Evolutionary conservation across 1,139 yeast species (phyloP), one percentile per base, ranked within the genome.

Genomic region (Hansenula lynferdii): DNA sequence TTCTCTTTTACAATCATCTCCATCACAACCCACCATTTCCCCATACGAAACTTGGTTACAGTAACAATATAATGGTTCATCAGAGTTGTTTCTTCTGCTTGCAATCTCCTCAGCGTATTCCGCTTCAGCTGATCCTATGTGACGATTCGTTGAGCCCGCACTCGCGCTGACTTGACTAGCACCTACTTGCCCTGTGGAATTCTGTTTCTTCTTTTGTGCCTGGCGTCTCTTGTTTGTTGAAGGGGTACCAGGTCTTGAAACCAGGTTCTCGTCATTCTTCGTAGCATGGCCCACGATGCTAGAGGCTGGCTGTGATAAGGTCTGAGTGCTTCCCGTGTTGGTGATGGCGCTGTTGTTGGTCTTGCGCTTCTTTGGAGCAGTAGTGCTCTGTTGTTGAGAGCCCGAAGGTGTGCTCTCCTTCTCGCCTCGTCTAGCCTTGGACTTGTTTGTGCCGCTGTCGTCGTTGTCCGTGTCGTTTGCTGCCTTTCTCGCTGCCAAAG

Each of bases 1-100:
- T 61, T 92, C 97, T 39, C 90, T 72, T 58, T 83, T 83, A 65
- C 98, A 92, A 46, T 83, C 80, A 35, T 85, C 92, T 4, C 96
- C 96, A 57, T 92, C 98, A 64, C 98, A 92, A 3, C 96, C 98
- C 44, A 92, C 97, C 98, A 92, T 92, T 57, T 92, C 97, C 16
- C 98, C 98, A 60, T 85, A 90, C 5, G 97, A 90, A 1, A 89
- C 95, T 58, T 90, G 96, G 59, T 89, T 87, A 66, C 98, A 92
- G 63, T 87, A 87, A 62, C 98, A 92, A 60, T 92, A 92, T 4
- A 92, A 77, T 2, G 95, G 96, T 56, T 92, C 96, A 35, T 60
- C 61, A 41, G 49, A 61, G 26, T 51, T 24, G 35, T 42, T 42
- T 34, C 45, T 45, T 46, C 44, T 44, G 24, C 47, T 47, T 25